phyloP scores from a whole-genome alignment of 2,329 filamentous ascomycete genomes.

The Aspergillus caelatus region DNA sequence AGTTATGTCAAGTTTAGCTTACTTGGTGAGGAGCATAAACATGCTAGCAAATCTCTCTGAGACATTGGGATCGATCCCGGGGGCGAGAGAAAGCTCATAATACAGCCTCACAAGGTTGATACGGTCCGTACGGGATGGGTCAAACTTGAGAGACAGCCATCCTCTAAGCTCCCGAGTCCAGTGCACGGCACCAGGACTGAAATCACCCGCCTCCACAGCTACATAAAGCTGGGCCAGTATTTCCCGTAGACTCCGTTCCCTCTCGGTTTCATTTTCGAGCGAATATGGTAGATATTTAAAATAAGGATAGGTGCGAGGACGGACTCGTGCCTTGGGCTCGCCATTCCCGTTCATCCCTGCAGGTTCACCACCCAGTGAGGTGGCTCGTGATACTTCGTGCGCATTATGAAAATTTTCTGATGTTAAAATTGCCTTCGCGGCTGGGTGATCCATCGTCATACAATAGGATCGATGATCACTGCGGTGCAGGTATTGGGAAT shows the following conservation, averaged over 20 bases:
- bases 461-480: constrained; percentile 21
- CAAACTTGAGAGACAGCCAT: constrained; percentile 97
- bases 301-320: constrained; percentile 90
- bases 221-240: constrained; percentile 95
- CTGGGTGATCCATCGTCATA: constrained; percentile 40
- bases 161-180: constrained; percentile 96
- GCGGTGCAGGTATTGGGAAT: constrained; percentile 18
- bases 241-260: constrained; percentile 77
- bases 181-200: constrained; percentile 88
- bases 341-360: constrained; percentile 55
- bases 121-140: constrained; percentile 82
- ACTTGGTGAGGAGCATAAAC: constrained; percentile 96
- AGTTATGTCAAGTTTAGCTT: constrained; percentile 38
- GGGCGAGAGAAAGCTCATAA: constrained; percentile 89
- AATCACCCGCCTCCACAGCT: constrained; percentile 87
- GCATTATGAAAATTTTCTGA: constrained; percentile 45
- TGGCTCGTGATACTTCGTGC: constrained; percentile 80
- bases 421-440: constrained; percentile 38
- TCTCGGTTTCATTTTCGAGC: constrained; percentile 76
- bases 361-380: constrained; percentile 70
- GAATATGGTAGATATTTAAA: constrained; percentile 86
- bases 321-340: constrained; percentile 67
- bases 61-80: constrained; percentile 78
- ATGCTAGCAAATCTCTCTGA: constrained; percentile 93
- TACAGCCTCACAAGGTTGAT: constrained; percentile 86